Conservation (phyloP, 305 asterid species). For the Fraxinus platypoda region DNA sequence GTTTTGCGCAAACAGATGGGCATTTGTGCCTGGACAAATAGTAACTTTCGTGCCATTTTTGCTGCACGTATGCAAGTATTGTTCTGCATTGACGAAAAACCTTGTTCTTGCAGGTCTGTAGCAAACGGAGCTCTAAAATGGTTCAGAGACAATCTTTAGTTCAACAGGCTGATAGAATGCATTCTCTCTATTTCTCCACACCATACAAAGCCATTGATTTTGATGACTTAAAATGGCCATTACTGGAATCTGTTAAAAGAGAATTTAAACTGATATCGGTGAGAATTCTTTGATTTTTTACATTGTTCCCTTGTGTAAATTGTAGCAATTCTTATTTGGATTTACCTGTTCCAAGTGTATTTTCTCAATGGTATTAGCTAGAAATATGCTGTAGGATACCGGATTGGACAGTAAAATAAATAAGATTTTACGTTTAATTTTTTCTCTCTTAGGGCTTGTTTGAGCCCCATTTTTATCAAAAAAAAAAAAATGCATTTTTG, state of each 20-base stretch:
- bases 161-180: slow-evolving; percentile 9
- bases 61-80: neutral
- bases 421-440: neutral
- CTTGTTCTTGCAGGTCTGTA: slow-evolving; percentile 56
- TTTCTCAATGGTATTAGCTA: slow-evolving; percentile 14
- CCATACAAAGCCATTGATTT: slow-evolving; percentile 9
- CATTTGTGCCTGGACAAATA: neutral
- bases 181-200: neutral
- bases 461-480: no score
- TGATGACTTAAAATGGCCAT: slow-evolving; percentile 5
- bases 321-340: slow-evolving; percentile 36
- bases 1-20: neutral
- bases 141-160: slow-evolving; percentile 78
- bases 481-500: no score
- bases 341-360: slow-evolving; percentile 17
- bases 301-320: slow-evolving; percentile 28
- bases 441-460: neutral
- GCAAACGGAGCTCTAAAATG: slow-evolving; percentile 82
- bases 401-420: neutral
- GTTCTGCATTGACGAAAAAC: neutral
- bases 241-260: slow-evolving; percentile 22
- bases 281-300: slow-evolving; percentile 34
- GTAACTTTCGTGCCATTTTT: neutral
- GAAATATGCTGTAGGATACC: neutral
- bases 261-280: slow-evolving; percentile 23